These are phyloP conservation scores for Brassica cretica DNA, from an alignment of 345 rosid genomes.

Conservation along the genomic window DNA sequence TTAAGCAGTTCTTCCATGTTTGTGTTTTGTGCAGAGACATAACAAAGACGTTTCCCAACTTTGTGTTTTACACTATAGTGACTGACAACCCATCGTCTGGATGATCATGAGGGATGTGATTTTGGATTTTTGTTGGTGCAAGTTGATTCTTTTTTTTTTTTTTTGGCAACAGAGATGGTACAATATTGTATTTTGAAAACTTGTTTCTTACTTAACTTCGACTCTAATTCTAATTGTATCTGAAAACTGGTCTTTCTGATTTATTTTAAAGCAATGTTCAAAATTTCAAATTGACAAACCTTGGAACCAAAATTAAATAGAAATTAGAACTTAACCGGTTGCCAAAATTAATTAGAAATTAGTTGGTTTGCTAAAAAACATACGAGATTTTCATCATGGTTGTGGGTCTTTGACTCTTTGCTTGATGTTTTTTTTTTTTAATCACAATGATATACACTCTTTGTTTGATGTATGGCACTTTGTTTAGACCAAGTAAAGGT, in stretches of 20 bases:
- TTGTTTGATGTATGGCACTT: neutral
- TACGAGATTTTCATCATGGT: neutral
- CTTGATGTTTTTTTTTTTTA: too few species aligned
- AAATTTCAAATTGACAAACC: neutral
- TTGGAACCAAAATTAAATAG: neutral
- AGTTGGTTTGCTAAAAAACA: neutral
- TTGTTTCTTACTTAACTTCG: neutral
- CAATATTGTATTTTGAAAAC: neutral
- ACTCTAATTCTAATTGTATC: conserved; percentile 16
- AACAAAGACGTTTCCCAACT: conserved; percentile 78
- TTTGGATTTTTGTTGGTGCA: conserved; percentile 13
- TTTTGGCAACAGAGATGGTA: conserved; percentile 6
- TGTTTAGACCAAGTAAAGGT: neutral
- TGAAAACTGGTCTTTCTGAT: conserved; percentile 1
- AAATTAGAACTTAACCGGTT: neutral
- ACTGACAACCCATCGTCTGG: neutral
- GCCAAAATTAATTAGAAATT: neutral
- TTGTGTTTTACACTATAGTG: conserved; percentile 72
- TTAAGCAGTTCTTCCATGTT: neutral
- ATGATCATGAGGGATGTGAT: conserved; percentile 11
- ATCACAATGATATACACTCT: too few species aligned
- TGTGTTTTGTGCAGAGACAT: conserved; percentile 57
- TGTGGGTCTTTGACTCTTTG: neutral
- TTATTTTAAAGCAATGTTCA: neutral
- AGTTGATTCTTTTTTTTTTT: conserved; percentile 4